Percentiles rank a stretch among this genome's conserved stretches.
Evolutionary conservation across 2,329 filamentous ascomycete species (phyloP).

Genomic region (Fusarium incarnatum): DNA sequence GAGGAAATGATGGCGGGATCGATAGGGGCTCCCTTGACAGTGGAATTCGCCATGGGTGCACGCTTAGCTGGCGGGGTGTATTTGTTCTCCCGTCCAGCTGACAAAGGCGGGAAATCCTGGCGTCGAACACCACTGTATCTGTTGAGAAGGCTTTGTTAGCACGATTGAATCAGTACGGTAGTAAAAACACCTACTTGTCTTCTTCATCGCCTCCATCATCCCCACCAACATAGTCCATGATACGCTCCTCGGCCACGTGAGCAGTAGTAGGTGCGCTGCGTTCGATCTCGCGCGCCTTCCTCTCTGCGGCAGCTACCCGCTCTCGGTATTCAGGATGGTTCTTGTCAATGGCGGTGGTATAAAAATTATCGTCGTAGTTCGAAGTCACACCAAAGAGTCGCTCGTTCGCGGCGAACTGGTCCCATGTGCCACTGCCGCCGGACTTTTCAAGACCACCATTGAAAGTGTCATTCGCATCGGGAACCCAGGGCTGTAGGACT

Average conservation of each 20-base stretch:
- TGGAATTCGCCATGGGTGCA: conserved; percentile 78
- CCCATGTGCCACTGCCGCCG: conserved; percentile 72
- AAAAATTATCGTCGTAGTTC: conserved; percentile 93
- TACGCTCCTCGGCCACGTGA: conserved; percentile 91
- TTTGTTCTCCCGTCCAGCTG: conserved; percentile 67
- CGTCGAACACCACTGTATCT: conserved; percentile 94
- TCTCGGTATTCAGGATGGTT: conserved; percentile 84
- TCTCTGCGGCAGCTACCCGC: conserved; percentile 81
- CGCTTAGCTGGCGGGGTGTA: conserved; percentile 93
- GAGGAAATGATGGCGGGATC: conserved; percentile 93
- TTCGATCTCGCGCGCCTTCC: conserved; percentile 91
- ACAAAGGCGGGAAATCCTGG: conserved; percentile 76
- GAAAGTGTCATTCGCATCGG: conserved; percentile 68
- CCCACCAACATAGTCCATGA: conserved; percentile 74
- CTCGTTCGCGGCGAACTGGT: conserved; percentile 94
- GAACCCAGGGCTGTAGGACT: conserved; percentile 83
- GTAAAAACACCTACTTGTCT: conserved; percentile 74
- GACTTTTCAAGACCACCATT: conserved; percentile 79
- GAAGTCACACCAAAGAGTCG: conserved; percentile 87
- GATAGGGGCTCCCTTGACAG: conserved; percentile 79
- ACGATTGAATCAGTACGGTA: not conserved
- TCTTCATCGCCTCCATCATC: conserved; percentile 81
- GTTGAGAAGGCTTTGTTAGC: conserved; percentile 39
- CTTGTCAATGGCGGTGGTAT: conserved; percentile 91
- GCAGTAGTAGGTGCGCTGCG: conserved; percentile 76